These are phyloP conservation scores for Nemania sp. DNA, from an alignment of 2,329 filamentous ascomycete genomes.

Conservation along the genomic window DNA sequence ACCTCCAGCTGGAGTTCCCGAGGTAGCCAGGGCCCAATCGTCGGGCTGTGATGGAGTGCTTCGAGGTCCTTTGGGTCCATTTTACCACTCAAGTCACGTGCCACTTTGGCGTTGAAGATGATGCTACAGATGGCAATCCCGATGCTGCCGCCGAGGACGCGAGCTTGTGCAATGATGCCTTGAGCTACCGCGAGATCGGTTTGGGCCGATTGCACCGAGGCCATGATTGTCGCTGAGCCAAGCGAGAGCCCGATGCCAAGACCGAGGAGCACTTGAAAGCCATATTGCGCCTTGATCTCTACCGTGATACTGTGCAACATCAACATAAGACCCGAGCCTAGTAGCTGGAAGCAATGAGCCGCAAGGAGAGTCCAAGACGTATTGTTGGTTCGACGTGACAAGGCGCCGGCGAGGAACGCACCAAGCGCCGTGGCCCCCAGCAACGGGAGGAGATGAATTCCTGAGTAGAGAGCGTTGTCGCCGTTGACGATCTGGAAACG, in stretches of 20 bases:
- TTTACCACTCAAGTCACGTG: conserved; percentile 43
- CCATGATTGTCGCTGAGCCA: conserved; percentile 61
- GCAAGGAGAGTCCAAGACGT: conserved; percentile 56
- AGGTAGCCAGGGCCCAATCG: conserved; percentile 45
- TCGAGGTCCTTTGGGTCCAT: conserved; percentile 47
- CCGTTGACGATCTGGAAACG: conserved; percentile 63
- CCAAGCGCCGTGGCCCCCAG: conserved; percentile 60
- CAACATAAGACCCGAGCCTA: conserved; percentile 57
- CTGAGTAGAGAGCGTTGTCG: conserved; percentile 57
- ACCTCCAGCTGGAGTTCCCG: conserved; percentile 42
- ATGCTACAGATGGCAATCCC: conserved; percentile 64
- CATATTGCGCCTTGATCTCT: conserved; percentile 52
- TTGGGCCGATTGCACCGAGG: conserved; percentile 54
- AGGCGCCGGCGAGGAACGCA: conserved; percentile 57
- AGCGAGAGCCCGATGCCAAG: conserved; percentile 63
- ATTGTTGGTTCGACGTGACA: conserved; percentile 59
- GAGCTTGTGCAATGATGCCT: conserved; percentile 62
- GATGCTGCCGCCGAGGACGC: conserved; percentile 63
- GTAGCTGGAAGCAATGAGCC: conserved; percentile 55
- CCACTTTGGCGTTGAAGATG: conserved; percentile 55
- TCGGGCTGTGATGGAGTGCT: conserved; percentile 51
- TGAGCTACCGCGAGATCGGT: conserved; percentile 61
- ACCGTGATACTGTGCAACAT: conserved; percentile 44
- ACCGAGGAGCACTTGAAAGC: conserved; percentile 60
- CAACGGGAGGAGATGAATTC: conserved; percentile 62